Base-by-base conservation (phyloP, 352 stramenopile species). In the Hyphochytrium catenoides region DNA sequence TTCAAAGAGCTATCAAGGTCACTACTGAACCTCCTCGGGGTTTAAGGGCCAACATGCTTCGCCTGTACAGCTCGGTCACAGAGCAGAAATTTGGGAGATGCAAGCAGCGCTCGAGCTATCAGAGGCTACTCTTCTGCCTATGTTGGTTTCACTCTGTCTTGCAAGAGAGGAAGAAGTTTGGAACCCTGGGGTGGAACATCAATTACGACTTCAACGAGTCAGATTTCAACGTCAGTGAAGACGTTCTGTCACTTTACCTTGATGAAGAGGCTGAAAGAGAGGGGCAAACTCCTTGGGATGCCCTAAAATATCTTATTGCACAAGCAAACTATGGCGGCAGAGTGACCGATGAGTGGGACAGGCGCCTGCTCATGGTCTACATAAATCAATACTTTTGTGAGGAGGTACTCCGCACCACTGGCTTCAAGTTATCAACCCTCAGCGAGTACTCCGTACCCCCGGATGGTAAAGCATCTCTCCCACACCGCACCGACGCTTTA, bases 171-270 rank as follows among this genome's bases (percentile, higher is more conserved):
- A 66, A 85, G 35, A 95, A 95, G 43, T 95, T 95, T 43, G 93
- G 92, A 47, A 82, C 86, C 20, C 57, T 95, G 1, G 85, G 85
- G 5, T 95, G 86, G 76, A 95, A 95, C 50, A 92, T 95, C 16
- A 85, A 83, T 15, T 96, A 95, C 57, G 85, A 94, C 35, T 95
- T 95, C 37, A 95, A 96, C 47, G 82, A 95, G 43, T 83, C 73
- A 3, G 85, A 95, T 55, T 95, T 94, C 56, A 62, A 71, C 11
- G 95, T 95, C 45, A 94, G 75, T 38, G 77, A 94, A 36, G 81
- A 95, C 43, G 73, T 95, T 18, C 51, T 95, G 20, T 76, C 78
- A 8, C 89, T 93, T 25, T 95, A 95, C 49, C 52, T 95, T 14
- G 66, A 84, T 36, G 63, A 83, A 46, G 88, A 91, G 46, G 73